Evolutionary conservation across 2,329 filamentous ascomycete species (phyloP).

Genomic region (Taxawa tesnikishii): DNA sequence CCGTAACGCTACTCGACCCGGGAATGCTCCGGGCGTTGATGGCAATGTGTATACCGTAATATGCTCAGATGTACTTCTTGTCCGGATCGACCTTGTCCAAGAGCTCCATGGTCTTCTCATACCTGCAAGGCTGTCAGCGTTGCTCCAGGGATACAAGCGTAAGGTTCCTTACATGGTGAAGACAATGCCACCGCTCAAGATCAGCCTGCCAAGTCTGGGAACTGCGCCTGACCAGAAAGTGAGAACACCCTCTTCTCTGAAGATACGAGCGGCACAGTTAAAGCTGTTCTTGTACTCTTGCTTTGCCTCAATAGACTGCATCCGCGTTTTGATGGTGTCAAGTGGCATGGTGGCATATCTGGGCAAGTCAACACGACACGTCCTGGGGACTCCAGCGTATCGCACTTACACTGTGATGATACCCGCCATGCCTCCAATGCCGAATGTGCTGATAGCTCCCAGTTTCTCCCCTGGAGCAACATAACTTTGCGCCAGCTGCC

Average conservation of each 20-base stretch:
- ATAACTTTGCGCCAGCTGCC: constrained; percentile 84
- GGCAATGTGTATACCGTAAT: too few species aligned
- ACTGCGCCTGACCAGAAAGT: constrained; percentile 93
- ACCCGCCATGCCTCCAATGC: constrained; percentile 77
- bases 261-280: constrained; percentile 69
- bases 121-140: constrained; percentile 36
- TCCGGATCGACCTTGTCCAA: constrained; percentile 73
- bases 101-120: constrained; percentile 90
- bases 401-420: constrained; percentile 71
- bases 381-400: too few species aligned
- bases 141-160: constrained; percentile 6
- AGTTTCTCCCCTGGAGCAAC: constrained; percentile 91
- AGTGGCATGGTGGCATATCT: constrained; percentile 49
- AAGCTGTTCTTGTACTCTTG: constrained; percentile 77
- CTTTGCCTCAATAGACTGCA: constrained; percentile 89
- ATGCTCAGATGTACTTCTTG: constrained; percentile 61
- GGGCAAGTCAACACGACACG: neutral
- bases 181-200: constrained; percentile 90
- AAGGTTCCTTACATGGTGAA: constrained; percentile 64
- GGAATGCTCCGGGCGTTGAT: constrained; percentile 6
- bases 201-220: constrained; percentile 69
- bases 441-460: constrained; percentile 76
- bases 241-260: constrained; percentile 75
- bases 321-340: constrained; percentile 90
- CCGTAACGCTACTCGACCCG: too few species aligned